A percentile compares a stretch with the other conserved stretches of the same genome.
phyloP scores from a whole-genome alignment of 306 rosid genomes.

The Herpetospermum pedunculosum region DNA sequence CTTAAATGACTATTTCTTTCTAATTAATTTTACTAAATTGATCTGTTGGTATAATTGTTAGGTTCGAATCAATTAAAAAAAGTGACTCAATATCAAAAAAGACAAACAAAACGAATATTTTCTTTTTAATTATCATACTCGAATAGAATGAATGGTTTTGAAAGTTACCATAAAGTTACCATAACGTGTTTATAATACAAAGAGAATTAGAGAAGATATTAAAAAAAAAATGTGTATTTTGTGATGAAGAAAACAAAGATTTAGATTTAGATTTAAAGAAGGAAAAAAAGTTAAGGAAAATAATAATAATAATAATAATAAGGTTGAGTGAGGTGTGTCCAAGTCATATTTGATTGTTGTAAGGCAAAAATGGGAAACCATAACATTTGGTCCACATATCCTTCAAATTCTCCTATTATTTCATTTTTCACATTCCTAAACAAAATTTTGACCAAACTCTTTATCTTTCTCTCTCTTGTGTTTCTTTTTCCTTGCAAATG shows the following conservation, averaged over 20 bases:
- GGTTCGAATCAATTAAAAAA: too few relatives aligned
- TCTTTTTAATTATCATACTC: too few relatives aligned
- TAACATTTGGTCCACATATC: background rate
- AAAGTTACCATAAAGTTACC: background rate
- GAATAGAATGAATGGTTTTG: background rate
- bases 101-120: too few relatives aligned
- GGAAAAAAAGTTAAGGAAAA: background rate
- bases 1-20: too few relatives aligned
- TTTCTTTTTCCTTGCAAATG: background rate
- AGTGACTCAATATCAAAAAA: too few relatives aligned
- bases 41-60: too few relatives aligned
- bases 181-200: background rate
- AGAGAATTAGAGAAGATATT: too few relatives aligned
- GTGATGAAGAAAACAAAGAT: background rate
- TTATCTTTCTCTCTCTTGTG: background rate
- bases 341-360: background rate
- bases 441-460: background rate
- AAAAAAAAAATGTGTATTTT: background rate
- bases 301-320: background rate
- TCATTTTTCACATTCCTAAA: background rate
- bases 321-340: conserved; percentile 3
- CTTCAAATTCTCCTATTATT: background rate
- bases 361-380: background rate
- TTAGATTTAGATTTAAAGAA: background rate
- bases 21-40: too few relatives aligned